These are phyloP conservation scores for Colletotrichum paranaense DNA, from an alignment of 2,329 filamentous ascomycete genomes.

Conservation along the genomic window DNA sequence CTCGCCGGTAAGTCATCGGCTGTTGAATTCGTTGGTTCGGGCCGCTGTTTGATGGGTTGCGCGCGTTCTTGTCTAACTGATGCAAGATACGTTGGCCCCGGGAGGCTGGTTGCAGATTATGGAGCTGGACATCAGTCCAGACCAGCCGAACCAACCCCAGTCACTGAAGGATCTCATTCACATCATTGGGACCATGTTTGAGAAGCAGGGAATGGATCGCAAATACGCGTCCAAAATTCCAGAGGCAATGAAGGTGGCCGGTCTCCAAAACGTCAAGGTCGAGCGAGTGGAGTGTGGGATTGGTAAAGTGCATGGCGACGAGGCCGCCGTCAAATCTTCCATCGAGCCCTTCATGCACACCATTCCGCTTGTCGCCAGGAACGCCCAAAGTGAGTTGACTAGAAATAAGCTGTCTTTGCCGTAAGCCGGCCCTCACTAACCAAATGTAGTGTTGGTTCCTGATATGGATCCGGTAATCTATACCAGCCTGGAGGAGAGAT, in stretches of 20 bases:
- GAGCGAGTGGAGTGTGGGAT: constrained; percentile 11
- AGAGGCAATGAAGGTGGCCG: constrained; percentile 12
- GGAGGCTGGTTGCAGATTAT: constrained; percentile 34
- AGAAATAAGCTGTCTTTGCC: no score
- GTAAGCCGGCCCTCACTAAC: no score
- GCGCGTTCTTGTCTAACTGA: background rate
- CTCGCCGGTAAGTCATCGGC: constrained; percentile 1
- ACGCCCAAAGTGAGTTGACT: background rate
- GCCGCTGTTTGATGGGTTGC: no score
- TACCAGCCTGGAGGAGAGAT: constrained; percentile 17
- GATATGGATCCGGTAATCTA: background rate
- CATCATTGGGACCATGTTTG: constrained; percentile 17
- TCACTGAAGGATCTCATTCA: constrained; percentile 13
- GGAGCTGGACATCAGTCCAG: background rate
- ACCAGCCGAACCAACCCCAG: background rate
- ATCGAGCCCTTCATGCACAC: constrained; percentile 11
- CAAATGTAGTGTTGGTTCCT: background rate
- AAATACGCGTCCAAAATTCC: constrained; percentile 3
- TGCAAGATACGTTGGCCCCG: constrained; percentile 29
- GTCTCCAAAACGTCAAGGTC: constrained; percentile 16
- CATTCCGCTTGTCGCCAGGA: background rate
- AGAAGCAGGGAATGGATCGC: constrained; percentile 14
- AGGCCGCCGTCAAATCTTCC: background rate
- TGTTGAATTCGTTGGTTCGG: background rate
- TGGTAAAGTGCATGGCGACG: background rate